Conservation (phyloP, 2,329 filamentous ascomycete species). For the Hypoxylon sp. region DNA sequence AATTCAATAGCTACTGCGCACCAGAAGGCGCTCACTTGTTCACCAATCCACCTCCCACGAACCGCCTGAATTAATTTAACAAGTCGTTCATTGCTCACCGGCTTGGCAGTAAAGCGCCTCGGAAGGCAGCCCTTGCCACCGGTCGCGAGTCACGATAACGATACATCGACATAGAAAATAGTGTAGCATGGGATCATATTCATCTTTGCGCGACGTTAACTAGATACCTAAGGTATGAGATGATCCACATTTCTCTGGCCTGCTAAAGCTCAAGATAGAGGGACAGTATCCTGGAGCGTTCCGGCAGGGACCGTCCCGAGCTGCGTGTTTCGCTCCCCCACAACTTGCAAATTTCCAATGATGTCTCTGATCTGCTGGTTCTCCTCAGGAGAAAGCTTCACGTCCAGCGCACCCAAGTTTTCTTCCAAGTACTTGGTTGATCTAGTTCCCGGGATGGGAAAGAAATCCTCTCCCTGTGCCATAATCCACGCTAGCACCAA, state of each 20-base stretch:
- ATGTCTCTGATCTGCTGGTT: conserved; percentile 56
- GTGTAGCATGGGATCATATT: background rate
- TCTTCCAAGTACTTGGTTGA: conserved; percentile 54
- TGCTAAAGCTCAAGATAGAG: conserved; percentile 19
- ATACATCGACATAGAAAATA: background rate
- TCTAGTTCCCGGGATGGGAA: conserved; percentile 58
- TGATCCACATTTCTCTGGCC: background rate
- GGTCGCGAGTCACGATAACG: background rate
- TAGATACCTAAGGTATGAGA: conserved; percentile 5
- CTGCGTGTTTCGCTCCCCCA: conserved; percentile 16
- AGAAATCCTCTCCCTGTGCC: conserved; percentile 61
- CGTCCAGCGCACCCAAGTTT: conserved; percentile 53
- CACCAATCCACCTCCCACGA: background rate
- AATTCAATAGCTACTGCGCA: background rate
- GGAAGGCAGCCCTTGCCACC: no score
- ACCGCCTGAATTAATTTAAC: background rate
- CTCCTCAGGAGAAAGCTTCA: conserved; percentile 57
- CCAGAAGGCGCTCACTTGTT: background rate
- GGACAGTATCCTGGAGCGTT: conserved; percentile 34
- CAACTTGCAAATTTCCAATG: conserved; percentile 51
- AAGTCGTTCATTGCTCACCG: background rate
- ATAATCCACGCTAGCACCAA: conserved; percentile 69
- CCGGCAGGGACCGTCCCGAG: conserved; percentile 11
- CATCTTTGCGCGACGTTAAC: background rate
- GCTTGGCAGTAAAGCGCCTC: no score